Conservation (phyloP, 1,139 yeast species). For the Saccharomycopsis crataegensis region DNA sequence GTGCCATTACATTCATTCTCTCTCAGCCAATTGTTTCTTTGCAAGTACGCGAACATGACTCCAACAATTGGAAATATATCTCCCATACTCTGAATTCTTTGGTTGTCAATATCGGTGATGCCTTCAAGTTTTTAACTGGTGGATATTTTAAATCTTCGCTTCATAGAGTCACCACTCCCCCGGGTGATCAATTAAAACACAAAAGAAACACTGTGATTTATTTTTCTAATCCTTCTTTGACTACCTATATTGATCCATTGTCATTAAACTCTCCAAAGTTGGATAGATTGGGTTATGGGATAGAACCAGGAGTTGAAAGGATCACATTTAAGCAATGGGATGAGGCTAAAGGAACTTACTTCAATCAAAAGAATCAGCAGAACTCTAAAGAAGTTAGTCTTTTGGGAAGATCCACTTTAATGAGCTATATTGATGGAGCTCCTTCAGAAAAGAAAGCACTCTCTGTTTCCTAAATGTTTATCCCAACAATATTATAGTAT, state of each 20-base stretch:
- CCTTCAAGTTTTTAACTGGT: slow-evolving; percentile 41
- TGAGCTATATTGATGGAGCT: slow-evolving; percentile 6
- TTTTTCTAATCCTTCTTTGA: slow-evolving; percentile 34
- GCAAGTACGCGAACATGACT: slow-evolving; percentile 39
- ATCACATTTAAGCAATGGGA: slow-evolving; percentile 35
- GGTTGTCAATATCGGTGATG: slow-evolving; percentile 44
- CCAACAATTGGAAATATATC: slow-evolving; percentile 42
- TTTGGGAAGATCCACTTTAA: slow-evolving; percentile 34
- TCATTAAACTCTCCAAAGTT: slow-evolving; percentile 34
- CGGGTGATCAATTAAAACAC: slow-evolving; percentile 34
- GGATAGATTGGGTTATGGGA: slow-evolving; percentile 28
- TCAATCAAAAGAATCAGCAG: slow-evolving; percentile 30
- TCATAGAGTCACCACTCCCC: slow-evolving; percentile 43
- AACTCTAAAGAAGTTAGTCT: slow-evolving; percentile 29
- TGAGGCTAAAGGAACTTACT: slow-evolving; percentile 35
- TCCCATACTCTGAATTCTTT: slow-evolving; percentile 38
- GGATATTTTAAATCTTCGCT: slow-evolving; percentile 42
- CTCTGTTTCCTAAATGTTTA: no score
- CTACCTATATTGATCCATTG: slow-evolving; percentile 36
- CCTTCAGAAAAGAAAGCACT: not conserved
- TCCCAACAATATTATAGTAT: no score
- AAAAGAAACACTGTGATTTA: slow-evolving; percentile 39
- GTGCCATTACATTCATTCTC: slow-evolving; percentile 39
- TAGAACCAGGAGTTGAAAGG: slow-evolving; percentile 33
- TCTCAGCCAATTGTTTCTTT: slow-evolving; percentile 34